These are phyloP conservation scores for Neofusicoccum sp. DNA, from an alignment of 2,329 filamentous ascomycete species.

Conservation along the genomic window DNA sequence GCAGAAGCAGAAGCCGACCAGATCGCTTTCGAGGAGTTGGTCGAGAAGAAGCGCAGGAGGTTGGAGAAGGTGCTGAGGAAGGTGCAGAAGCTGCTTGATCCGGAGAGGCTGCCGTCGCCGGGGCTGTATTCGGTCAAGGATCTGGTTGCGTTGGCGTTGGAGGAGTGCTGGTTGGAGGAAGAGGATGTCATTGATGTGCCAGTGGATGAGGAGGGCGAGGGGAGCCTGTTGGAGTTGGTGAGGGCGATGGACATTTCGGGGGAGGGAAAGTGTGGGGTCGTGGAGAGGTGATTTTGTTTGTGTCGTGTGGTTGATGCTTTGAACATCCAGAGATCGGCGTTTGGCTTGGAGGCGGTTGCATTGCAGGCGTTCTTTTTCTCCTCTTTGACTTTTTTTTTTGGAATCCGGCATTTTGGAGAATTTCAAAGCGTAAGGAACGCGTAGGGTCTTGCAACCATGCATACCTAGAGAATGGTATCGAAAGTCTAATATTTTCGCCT, in stretches of 20 bases:
- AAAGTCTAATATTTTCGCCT: no score
- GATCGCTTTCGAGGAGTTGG: slow-evolving; percentile 29
- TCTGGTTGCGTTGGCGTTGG: slow-evolving; percentile 37
- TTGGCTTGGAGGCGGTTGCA: no score
- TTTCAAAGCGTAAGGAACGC: no score
- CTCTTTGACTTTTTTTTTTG: no score
- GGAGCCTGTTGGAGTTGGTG: slow-evolving; percentile 15
- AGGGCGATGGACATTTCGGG: neutral
- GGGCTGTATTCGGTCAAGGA: slow-evolving; percentile 36
- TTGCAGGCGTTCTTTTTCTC: no score
- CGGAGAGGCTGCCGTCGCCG: slow-evolving; percentile 34
- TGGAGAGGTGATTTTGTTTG: no score
- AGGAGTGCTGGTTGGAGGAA: slow-evolving; percentile 38
- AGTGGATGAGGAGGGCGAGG: neutral
- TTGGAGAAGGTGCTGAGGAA: slow-evolving; percentile 41
- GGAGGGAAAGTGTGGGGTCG: no score
- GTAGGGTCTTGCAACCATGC: no score
- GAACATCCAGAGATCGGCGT: no score
- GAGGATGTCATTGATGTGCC: slow-evolving; percentile 32
- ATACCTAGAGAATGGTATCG: no score
- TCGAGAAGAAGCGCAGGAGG: slow-evolving; percentile 37
- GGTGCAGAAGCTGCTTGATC: slow-evolving; percentile 44
- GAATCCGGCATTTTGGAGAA: no score
- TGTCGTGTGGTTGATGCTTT: no score
- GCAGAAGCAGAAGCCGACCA: slow-evolving; percentile 12